Evolutionary conservation across 371 early-diverging fungal genomes (phyloP), one percentile per base, ranked within the genome.

Genomic region (Rhizopus stolonifer): DNA sequence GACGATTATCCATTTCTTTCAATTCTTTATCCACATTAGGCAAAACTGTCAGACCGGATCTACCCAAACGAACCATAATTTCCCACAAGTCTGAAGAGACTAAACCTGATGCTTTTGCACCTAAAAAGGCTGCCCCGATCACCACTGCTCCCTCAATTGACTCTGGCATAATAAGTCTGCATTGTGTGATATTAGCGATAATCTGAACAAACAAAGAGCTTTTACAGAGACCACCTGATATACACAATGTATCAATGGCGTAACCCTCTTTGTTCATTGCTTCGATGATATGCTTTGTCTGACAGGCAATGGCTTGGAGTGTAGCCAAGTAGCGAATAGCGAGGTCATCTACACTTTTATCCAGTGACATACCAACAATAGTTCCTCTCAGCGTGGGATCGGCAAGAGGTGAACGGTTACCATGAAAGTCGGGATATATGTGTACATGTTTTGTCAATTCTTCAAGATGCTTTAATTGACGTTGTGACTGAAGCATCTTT

Each of bases 341-440:
- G 8, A 90, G 71, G 6, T 78, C 78, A 39, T 83, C 74, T 4
- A 83, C 50, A 26, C 69, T 74, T 18, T 66, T 65, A 56, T 85
- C 84, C 18, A 86, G 65, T 7, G 82, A 71, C 10, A 82, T 59
- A 13, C 91, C 89, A 3, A 78, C 72, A 24, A 86, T 69, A 1
- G 69, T 72, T 2, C 91, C 91, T 13, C 85, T 74, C 43, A 88
- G 56, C 6, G 72, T 60, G 25, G 88, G 80, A 52, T 91, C 88
- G 0, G 86, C 83, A 15, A 87, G 60, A 0, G 91, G 89, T 1
- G 87, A 84, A 4, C 91, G 79, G 52, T 89, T 89, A 11, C 91
- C 91, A 60, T 91, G 89, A 56, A 80, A 84, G 61, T 91, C 91
- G 2, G 91, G 89, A 17, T 83, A 79, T 40, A 89, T 70, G 48